Evolutionary conservation across 2,329 filamentous ascomycete species (phyloP).

Genomic region (Fusarium pilosicola): DNA sequence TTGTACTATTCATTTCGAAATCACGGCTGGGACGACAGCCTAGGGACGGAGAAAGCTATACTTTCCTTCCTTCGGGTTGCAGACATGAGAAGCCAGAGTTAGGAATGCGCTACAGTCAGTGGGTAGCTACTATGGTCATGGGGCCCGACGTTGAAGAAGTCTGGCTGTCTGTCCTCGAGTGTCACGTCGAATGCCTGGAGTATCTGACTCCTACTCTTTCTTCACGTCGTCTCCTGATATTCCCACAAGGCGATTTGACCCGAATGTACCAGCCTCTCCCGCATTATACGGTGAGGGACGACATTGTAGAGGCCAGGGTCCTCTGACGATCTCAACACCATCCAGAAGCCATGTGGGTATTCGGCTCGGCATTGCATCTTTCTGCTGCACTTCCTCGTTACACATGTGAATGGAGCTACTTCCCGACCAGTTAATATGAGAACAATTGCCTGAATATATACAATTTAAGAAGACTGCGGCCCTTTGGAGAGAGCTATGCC

Average conservation of each 20-base stretch:
- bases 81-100: not conserved
- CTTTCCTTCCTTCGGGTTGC: not conserved
- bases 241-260: constrained; percentile 4
- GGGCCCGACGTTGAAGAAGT: not conserved
- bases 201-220: not conserved
- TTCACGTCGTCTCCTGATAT: not conserved
- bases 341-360: constrained; percentile 26
- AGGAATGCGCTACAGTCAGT: not conserved
- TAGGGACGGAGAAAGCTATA: not conserved
- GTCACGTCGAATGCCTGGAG: not conserved
- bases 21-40: not conserved
- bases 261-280: constrained; percentile 1
- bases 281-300: constrained; percentile 29
- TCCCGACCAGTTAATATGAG: not conserved
- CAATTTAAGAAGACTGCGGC: not conserved
- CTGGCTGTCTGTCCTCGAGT: not conserved
- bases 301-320: constrained; percentile 15
- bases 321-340: constrained; percentile 22
- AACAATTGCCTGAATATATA: not conserved
- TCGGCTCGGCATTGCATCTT: constrained; percentile 2
- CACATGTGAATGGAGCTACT: constrained; percentile 21
- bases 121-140: not conserved
- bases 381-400: constrained; percentile 10
- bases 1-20: not conserved
- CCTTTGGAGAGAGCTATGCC: not conserved